phyloP scores from a whole-genome alignment of 352 stramenopile genomes.

The Halophytophthora batemanensis region DNA sequence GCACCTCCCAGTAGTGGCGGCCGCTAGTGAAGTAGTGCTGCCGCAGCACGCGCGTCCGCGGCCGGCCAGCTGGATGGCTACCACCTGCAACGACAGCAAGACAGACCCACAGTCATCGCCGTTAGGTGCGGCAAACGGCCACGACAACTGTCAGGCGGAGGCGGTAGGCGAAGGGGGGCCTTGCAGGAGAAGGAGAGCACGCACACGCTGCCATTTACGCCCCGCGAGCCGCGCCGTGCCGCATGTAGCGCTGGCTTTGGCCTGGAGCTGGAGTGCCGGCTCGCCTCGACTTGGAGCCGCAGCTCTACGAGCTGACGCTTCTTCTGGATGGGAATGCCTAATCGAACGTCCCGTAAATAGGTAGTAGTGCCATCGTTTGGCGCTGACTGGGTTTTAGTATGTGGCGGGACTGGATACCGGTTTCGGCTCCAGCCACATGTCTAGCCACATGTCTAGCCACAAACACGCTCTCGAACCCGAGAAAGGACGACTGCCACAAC shows the following conservation, averaged over 20 bases:
- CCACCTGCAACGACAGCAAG: slow-evolving; percentile 12
- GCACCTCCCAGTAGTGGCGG: slow-evolving; percentile 44
- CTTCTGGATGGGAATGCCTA: not conserved
- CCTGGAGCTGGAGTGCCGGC: too few relatives aligned
- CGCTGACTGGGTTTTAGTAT: too few relatives aligned
- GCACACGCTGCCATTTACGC: slow-evolving; percentile 25
- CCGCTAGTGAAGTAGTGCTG: slow-evolving; percentile 59
- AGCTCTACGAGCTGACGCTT: too few relatives aligned
- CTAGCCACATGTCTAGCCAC: too few relatives aligned
- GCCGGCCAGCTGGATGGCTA: slow-evolving; percentile 19
- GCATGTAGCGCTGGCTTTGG: slow-evolving; percentile 10
- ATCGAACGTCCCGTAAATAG: too few relatives aligned
- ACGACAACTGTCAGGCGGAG: not conserved
- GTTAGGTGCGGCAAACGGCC: slow-evolving; percentile 2
- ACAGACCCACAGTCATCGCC: slow-evolving; percentile 1
- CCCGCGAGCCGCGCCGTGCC: slow-evolving; percentile 1
- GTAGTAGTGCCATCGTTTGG: too few relatives aligned
- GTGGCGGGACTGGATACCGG: too few relatives aligned
- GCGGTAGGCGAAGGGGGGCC: not conserved
- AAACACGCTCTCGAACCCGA: too few relatives aligned
- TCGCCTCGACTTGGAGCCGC: too few relatives aligned
- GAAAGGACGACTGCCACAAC: too few relatives aligned
- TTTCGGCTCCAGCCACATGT: too few relatives aligned
- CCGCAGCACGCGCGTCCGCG: slow-evolving; percentile 30
- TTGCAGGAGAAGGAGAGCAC: slow-evolving; percentile 2